Percentiles rank a stretch among this genome's conserved stretches.
These are phyloP conservation scores for Geotrichum carabidarum DNA, from an alignment of 1,139 yeast genomes.

Conservation along the genomic window DNA sequence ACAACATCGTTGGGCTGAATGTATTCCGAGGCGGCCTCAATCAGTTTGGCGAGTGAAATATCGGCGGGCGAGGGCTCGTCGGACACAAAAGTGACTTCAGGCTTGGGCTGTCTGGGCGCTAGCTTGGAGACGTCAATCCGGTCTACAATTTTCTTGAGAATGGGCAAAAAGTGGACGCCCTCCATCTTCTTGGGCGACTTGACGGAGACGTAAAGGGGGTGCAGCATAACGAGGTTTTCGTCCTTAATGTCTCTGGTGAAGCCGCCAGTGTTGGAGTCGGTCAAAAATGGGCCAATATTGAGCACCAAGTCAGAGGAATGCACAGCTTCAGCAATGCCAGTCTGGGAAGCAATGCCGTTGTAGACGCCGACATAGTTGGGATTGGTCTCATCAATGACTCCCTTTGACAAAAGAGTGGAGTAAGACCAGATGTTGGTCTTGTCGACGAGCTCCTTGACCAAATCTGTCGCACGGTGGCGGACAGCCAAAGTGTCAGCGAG, in stretches of 20 bases:
- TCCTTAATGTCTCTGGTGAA: conserved; percentile 39
- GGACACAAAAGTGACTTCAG: conserved; percentile 21
- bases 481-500: conserved; percentile 62
- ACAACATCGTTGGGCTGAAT: conserved; percentile 60
- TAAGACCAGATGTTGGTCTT: conserved; percentile 44
- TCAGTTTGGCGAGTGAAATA: conserved; percentile 40
- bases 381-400: conserved; percentile 57
- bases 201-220: conserved; percentile 46
- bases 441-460: conserved; percentile 46
- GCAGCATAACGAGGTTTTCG: conserved; percentile 38
- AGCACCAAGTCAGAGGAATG: conserved; percentile 37
- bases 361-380: conserved; percentile 61
- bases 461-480: conserved; percentile 46
- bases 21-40: conserved; percentile 32
- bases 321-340: conserved; percentile 41
- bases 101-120: conserved; percentile 24
- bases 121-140: conserved; percentile 37
- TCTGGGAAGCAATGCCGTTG: conserved; percentile 48
- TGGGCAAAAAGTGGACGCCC: conserved; percentile 46
- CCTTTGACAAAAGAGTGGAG: conserved; percentile 50
- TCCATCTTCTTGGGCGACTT: conserved; percentile 37
- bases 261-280: conserved; percentile 44
- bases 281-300: conserved; percentile 41
- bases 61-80: conserved; percentile 25
- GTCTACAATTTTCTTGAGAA: conserved; percentile 42